Conservation (phyloP, 106 monocot species). For the Dendrobium nobile region DNA sequence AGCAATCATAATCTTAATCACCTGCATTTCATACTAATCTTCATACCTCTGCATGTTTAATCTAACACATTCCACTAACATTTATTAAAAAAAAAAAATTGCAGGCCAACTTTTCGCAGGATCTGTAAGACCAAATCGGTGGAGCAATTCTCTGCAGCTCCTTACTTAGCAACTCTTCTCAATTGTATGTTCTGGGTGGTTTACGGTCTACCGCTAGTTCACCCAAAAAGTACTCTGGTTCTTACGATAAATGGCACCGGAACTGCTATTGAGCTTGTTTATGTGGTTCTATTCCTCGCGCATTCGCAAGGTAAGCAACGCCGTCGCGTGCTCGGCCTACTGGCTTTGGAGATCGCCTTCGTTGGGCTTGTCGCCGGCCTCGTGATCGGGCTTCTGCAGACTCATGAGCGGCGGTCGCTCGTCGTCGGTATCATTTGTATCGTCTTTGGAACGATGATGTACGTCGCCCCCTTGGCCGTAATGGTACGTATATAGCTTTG, state of each 20-base stretch:
- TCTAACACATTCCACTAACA: too few relatives aligned
- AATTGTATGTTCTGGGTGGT: conserved; percentile 21
- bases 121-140: conserved; percentile 16
- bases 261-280: conserved; percentile 10
- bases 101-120: conserved; percentile 19
- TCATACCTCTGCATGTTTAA: too few relatives aligned
- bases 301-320: neutral
- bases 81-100: neutral
- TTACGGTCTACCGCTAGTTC: conserved; percentile 15
- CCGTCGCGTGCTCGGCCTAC: neutral
- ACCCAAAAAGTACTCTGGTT: conserved; percentile 18
- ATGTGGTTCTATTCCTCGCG: conserved; percentile 8
- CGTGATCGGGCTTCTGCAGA: conserved; percentile 8
- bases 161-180: conserved; percentile 20
- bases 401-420: conserved; percentile 1
- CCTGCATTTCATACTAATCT: too few relatives aligned
- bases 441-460: conserved; percentile 12
- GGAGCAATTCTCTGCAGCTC: conserved; percentile 21
- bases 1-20: neutral
- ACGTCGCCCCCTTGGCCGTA: conserved; percentile 13
- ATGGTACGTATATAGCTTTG: neutral
- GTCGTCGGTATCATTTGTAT: conserved; percentile 9
- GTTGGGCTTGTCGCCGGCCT: conserved; percentile 7
- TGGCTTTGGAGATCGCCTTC: neutral
- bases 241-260: conserved; percentile 24